Percentiles rank a stretch among this genome's conserved stretches.
phyloP scores from a whole-genome alignment of 129 eudicot genomes.

The Saposhnikovia divaricata region DNA sequence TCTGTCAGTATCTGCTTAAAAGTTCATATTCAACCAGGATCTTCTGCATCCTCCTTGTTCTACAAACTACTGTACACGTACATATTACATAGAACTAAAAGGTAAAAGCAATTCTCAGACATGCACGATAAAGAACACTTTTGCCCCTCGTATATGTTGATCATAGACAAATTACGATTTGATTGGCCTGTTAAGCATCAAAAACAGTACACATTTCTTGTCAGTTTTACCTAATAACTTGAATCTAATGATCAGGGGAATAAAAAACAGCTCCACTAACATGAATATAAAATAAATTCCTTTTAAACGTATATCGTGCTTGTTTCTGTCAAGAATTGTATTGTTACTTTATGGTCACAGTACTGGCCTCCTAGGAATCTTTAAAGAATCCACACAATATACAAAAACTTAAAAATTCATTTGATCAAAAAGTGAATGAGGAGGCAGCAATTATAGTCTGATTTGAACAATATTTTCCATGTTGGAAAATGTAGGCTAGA shows the following conservation, averaged over 20 bases:
- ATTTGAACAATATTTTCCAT: not conserved
- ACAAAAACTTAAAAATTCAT: not conserved
- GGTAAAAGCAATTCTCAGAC: not conserved
- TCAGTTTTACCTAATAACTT: not conserved
- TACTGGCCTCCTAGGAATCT: conserved; percentile 11
- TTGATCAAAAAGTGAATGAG: too few relatives aligned
- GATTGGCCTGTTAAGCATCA: not conserved
- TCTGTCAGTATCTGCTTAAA: not conserved
- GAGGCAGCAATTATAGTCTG: too few relatives aligned
- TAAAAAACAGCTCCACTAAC: not conserved
- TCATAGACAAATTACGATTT: not conserved
- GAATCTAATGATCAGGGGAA: not conserved
- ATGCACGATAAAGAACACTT: not conserved
- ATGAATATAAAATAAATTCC: not conserved
- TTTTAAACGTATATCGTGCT: not conserved
- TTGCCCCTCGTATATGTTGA: not conserved
- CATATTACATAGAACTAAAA: not conserved
- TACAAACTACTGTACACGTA: not conserved
- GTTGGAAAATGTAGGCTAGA: too few relatives aligned
- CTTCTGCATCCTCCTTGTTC: not conserved
- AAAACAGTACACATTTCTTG: not conserved
- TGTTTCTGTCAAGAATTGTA: not conserved
- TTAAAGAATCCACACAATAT: not conserved
- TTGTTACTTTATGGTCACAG: conserved; percentile 3
- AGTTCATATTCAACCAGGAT: not conserved